Base-by-base conservation (phyloP, 306 rosid genomes). In the Quercus mongolica region DNA sequence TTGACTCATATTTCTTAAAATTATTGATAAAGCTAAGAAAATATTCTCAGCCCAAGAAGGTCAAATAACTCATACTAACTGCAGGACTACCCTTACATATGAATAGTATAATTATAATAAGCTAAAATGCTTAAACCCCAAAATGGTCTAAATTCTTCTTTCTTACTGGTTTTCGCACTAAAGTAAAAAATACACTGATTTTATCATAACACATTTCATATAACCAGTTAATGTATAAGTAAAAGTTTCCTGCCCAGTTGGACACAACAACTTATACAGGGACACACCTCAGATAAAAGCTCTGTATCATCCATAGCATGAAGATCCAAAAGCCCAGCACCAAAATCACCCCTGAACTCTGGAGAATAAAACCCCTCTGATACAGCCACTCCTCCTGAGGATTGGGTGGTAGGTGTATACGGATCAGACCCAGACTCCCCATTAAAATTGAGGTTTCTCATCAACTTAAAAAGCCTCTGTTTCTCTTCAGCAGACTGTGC, bases 241-340 rank as follows among this genome's bases (percentile, higher is more conserved):
- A 28, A 18, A 67, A 35, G 72, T 19, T 74, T 33, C 56, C 52
- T 11, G 30, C 64, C 5, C 30, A 33, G 67, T 52, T 68, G 30
- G 81, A 33, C 71, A 38, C 57, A 51, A 56, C 56, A 65, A 62
- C 71, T 62, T 21, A 77, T 21, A 33, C 61, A 65, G 23, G 51
- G 80, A 58, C 80, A 63, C 83, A 94, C 99, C 95, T 92, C 99
- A 2, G 99, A 78, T 73, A 94, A 76, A 83, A 94, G 99, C 84
- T 94, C 99, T 38, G 99, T 94, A 76, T 94, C 99, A 89, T 94
- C 99, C 95, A 94, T 92, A 44, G 99, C 97, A 81, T 94, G 97
- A 85, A 94, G 99, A 86, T 94, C 99, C 90, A 94, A 82, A 76
- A 94, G 92, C 82, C 99, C 99, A 77, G 97, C 97, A 74, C 99